These are phyloP conservation scores for Alternaria hordeiaustralica DNA, from an alignment of 2,329 filamentous ascomycete genomes.

Conservation along the genomic window DNA sequence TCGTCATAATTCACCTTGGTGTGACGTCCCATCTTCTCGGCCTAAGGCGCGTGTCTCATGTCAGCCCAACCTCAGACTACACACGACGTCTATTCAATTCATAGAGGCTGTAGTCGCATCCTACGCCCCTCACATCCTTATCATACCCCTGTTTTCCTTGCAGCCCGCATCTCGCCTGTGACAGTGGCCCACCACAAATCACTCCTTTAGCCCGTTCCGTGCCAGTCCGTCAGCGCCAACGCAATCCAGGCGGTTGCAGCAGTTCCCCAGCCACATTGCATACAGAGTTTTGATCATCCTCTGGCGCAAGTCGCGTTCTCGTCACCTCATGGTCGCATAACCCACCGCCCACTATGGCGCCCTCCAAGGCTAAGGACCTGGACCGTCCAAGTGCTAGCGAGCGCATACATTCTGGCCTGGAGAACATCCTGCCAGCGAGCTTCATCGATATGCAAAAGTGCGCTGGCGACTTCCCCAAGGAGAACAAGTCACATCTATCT, in stretches of 20 bases:
- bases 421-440: constrained; percentile 37
- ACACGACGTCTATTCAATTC: background rate
- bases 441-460: constrained; percentile 21
- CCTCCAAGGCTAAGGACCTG: constrained; percentile 16
- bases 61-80: background rate
- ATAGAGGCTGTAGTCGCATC: background rate
- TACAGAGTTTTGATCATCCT: constrained; percentile 8
- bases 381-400: constrained; percentile 24
- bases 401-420: constrained; percentile 32
- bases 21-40: constrained; percentile 1
- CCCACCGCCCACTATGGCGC: constrained; percentile 24
- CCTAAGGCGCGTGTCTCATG: background rate
- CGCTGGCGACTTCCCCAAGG: constrained; percentile 16
- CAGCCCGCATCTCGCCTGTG: constrained; percentile 22
- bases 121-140: constrained; percentile 8
- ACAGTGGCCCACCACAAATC: constrained; percentile 26
- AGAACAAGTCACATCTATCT: constrained; percentile 27
- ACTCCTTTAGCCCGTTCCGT: constrained; percentile 17
- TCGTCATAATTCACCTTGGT: constrained; percentile 9
- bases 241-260: constrained; percentile 23
- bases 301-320: constrained; percentile 9
- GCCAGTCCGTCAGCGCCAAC: constrained; percentile 17
- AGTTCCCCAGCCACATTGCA: constrained; percentile 19
- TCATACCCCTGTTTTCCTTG: constrained; percentile 10
- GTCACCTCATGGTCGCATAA: constrained; percentile 21